Conservation (phyloP, 306 rosid genomes). For the Cucurbita moschata region DNA sequence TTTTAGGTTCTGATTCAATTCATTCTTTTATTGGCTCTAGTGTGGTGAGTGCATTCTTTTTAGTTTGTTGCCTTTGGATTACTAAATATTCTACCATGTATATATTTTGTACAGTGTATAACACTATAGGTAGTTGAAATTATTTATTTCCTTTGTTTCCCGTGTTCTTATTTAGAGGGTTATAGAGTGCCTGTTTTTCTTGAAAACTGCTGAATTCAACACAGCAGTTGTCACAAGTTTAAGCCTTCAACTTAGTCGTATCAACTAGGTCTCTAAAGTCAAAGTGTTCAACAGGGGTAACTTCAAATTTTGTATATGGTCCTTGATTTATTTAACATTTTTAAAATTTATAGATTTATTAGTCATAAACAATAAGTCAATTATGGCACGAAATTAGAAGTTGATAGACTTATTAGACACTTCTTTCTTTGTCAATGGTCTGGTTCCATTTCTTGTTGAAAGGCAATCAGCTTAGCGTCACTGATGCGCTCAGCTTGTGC, state of each 20-base stretch:
- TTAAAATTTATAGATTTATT: too few species aligned
- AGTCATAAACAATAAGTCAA: not conserved
- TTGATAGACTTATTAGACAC: too few species aligned
- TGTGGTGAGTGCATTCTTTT: conserved; percentile 41
- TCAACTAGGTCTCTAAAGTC: not conserved
- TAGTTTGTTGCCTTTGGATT: conserved; percentile 18
- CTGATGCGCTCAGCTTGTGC: not conserved
- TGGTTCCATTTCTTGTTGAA: not conserved
- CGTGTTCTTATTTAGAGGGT: not conserved
- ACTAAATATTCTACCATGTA: conserved; percentile 13
- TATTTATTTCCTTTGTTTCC: not conserved
- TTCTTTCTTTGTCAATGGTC: not conserved
- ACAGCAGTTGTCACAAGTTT: not conserved
- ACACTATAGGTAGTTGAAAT: not conserved
- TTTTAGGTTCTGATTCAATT: conserved; percentile 37
- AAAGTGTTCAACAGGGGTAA: too few species aligned
- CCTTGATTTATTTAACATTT: not conserved
- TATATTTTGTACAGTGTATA: conserved; percentile 26
- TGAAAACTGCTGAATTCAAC: not conserved
- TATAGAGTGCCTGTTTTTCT: not conserved
- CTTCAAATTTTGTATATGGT: not conserved
- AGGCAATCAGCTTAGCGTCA: not conserved
- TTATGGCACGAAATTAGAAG: too few species aligned
- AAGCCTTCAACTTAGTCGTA: too few species aligned
- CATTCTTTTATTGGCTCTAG: conserved; percentile 47